Conservation (phyloP, 441 rosid species). For the Metrosideros polymorpha region DNA sequence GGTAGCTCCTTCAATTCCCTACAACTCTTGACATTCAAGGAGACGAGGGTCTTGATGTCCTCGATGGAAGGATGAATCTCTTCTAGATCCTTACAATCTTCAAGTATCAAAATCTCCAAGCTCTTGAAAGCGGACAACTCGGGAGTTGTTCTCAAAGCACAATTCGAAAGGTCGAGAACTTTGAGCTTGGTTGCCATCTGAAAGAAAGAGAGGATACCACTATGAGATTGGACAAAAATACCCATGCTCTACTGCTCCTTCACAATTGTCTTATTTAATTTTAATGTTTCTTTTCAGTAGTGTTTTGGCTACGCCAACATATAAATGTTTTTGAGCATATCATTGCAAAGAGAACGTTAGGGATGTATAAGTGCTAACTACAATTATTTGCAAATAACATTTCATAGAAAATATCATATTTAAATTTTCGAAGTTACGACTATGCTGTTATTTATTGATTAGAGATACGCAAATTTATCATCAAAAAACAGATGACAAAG, state of each 20-base stretch:
- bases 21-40: accelerated
- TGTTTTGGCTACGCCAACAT: background rate
- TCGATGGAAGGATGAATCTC: background rate
- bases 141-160: accelerated
- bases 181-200: background rate
- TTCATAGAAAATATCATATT: background rate
- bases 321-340: background rate
- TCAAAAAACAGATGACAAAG: accelerated
- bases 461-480: accelerated
- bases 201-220: background rate
- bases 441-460: accelerated
- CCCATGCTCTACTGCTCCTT: accelerated
- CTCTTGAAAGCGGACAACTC: background rate
- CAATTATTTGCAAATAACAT: background rate
- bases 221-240: accelerated
- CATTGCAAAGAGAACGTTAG: background rate
- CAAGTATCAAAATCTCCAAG: background rate
- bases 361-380: background rate
- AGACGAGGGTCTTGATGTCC: background rate
- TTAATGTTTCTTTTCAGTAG: accelerated
- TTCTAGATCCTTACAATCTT: accelerated
- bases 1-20: accelerated
- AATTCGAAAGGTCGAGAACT: accelerated
- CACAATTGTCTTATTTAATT: background rate
- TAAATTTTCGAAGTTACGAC: background rate